Conservation (phyloP, 768 basidiomycete species). For the Termitomyces sp. region DNA sequence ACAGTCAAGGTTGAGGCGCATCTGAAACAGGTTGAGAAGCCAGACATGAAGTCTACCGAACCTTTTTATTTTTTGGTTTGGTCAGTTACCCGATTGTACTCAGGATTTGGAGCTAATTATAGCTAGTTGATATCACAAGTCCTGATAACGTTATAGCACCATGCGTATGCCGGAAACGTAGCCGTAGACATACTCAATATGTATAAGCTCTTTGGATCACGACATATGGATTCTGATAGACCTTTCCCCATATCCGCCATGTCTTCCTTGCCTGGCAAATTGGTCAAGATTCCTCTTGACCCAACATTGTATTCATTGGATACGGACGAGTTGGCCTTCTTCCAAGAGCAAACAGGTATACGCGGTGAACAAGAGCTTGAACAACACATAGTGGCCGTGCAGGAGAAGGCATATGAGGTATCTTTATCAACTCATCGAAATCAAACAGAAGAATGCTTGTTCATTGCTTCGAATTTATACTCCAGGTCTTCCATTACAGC, state of each 20-base stretch:
- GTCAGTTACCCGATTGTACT: constrained; percentile 25
- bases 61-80: constrained; percentile 20
- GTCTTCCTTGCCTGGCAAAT: neutral
- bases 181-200: neutral
- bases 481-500: constrained; percentile 34
- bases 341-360: constrained; percentile 36
- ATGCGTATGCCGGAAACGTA: too few species aligned
- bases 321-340: constrained; percentile 31
- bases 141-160: neutral
- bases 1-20: constrained; percentile 28
- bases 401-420: constrained; percentile 31
- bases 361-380: constrained; percentile 35
- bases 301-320: constrained; percentile 25
- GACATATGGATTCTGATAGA: neutral
- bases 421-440: neutral
- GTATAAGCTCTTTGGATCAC: neutral
- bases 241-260: neutral
- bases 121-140: neutral
- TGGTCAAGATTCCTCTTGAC: constrained; percentile 19
- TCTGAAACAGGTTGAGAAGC: constrained; percentile 20
- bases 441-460: neutral
- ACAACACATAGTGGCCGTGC: constrained; percentile 37
- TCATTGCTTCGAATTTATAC: neutral
- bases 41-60: constrained; percentile 3
- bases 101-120: too few species aligned